These are phyloP conservation scores for Hypoxylon sp. DNA, from an alignment of 2,329 filamentous ascomycete species.

Conservation along the genomic window DNA sequence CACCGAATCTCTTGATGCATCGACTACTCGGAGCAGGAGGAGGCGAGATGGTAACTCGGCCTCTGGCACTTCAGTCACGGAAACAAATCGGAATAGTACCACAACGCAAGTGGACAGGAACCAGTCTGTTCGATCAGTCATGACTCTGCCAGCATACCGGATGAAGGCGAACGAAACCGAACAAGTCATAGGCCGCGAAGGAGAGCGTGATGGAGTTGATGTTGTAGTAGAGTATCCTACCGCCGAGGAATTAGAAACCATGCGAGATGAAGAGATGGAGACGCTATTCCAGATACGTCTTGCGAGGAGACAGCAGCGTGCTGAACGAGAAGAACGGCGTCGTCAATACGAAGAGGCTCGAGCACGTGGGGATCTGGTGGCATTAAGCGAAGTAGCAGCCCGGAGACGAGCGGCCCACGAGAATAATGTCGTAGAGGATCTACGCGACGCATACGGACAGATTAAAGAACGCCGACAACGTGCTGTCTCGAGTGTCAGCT, in stretches of 20 bases:
- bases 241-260: conserved; percentile 80
- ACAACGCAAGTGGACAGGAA: conserved; percentile 77
- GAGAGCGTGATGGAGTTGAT: conserved; percentile 92
- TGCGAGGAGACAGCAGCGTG: conserved; percentile 80
- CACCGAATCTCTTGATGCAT: conserved; percentile 33
- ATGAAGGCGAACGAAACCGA: conserved; percentile 81
- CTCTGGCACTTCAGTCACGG: conserved; percentile 45
- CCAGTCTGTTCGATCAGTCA: conserved; percentile 90
- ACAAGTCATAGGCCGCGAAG: conserved; percentile 87
- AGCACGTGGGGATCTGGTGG: conserved; percentile 76
- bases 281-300: conserved; percentile 90
- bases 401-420: conserved; percentile 65
- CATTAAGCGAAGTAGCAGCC: conserved; percentile 76
- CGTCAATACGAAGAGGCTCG: conserved; percentile 79
- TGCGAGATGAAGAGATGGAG: conserved; percentile 93
- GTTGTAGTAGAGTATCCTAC: conserved; percentile 89
- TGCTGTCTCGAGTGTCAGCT: conserved; percentile 81
- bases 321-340: conserved; percentile 83
- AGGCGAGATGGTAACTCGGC: conserved; percentile 29
- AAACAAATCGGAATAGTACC: conserved; percentile 47
- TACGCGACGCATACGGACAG: conserved; percentile 69
- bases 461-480: conserved; percentile 74
- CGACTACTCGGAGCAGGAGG: conserved; percentile 29
- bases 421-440: conserved; percentile 71
- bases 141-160: conserved; percentile 91